Conservation (phyloP, 2,329 filamentous ascomycete genomes). For the Colletotrichum endophyticum region DNA sequence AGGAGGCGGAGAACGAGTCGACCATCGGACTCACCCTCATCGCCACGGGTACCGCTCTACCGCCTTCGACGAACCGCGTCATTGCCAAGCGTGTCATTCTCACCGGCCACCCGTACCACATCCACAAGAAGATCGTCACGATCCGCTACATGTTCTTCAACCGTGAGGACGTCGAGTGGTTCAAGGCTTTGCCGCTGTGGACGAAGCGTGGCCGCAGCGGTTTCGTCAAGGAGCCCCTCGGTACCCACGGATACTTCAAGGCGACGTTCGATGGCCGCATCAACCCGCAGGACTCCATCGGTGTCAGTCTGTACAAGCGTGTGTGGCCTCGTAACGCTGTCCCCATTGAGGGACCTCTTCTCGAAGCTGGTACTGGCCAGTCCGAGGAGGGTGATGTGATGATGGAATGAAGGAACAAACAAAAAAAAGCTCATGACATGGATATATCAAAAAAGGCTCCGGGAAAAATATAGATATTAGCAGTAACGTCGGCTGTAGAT, state of each 20-base stretch:
- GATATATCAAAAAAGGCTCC: background rate
- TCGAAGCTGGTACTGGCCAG: slow-evolving; percentile 34
- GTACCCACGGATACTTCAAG: slow-evolving; percentile 99
- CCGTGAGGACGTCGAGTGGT: slow-evolving; percentile 93
- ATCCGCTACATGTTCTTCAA: slow-evolving; percentile 99
- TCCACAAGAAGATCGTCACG: slow-evolving; percentile 96
- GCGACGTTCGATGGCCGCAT: slow-evolving; percentile 96
- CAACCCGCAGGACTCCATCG: slow-evolving; percentile 93
- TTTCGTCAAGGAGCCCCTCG: slow-evolving; percentile 91
- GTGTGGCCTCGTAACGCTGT: slow-evolving; percentile 78
- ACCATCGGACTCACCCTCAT: slow-evolving; percentile 71
- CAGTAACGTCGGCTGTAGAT: slow-evolving; percentile 12
- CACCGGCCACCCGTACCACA: slow-evolving; percentile 97
- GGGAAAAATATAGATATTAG: slow-evolving; percentile 14
- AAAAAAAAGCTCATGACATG: slow-evolving; percentile 23
- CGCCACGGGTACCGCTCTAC: slow-evolving; percentile 85
- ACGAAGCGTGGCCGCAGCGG: slow-evolving; percentile 87
- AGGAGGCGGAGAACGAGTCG: slow-evolving; percentile 44
- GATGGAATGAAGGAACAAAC: slow-evolving; percentile 40
- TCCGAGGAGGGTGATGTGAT: slow-evolving; percentile 36
- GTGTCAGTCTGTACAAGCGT: slow-evolving; percentile 86
- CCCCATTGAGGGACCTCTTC: slow-evolving; percentile 47
- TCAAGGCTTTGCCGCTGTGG: slow-evolving; percentile 95
- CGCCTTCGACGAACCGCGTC: slow-evolving; percentile 77
- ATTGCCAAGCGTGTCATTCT: slow-evolving; percentile 94